phyloP scores from a whole-genome alignment of 1,139 yeast genomes.

The Saccharomyces uvarum region DNA sequence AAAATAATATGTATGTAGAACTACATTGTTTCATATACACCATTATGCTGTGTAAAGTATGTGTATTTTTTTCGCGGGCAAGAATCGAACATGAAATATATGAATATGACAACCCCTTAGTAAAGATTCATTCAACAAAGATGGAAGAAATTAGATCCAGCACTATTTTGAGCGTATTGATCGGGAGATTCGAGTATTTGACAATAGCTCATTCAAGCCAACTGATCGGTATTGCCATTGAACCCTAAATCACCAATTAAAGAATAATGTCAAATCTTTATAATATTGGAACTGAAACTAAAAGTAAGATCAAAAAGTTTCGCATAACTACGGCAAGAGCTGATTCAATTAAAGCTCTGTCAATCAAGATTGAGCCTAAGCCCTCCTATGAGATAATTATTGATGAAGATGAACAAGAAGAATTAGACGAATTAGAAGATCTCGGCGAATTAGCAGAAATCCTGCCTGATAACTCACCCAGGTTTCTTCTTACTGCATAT shows the following conservation, averaged over 20 bases:
- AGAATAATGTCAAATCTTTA: constrained; percentile 37
- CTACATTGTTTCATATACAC: not conserved
- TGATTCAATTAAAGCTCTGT: constrained; percentile 53
- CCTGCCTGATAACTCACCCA: constrained; percentile 74
- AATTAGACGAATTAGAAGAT: constrained; percentile 31
- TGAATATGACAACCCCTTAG: no score
- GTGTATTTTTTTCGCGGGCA: not conserved
- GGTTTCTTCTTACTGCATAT: constrained; percentile 70
- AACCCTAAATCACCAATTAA: not conserved
- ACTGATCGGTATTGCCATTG: not conserved
- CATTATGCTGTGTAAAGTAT: not conserved
- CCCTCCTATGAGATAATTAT: constrained; percentile 47
- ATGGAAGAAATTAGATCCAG: not conserved
- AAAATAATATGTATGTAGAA: not conserved
- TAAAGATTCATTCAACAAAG: not conserved
- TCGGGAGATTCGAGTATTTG: no score
- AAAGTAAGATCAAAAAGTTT: constrained; percentile 56
- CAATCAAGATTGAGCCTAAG: constrained; percentile 41
- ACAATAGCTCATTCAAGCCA: not conserved
- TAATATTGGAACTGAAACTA: constrained; percentile 58
- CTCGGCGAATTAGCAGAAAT: constrained; percentile 62
- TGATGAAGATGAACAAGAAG: constrained; percentile 39
- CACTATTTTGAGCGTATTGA: not conserved
- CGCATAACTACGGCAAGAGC: constrained; percentile 66
- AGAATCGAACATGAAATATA: not conserved